Conservation (phyloP, 2,329 filamentous ascomycete species). For the Cladorrhinum sp. region DNA sequence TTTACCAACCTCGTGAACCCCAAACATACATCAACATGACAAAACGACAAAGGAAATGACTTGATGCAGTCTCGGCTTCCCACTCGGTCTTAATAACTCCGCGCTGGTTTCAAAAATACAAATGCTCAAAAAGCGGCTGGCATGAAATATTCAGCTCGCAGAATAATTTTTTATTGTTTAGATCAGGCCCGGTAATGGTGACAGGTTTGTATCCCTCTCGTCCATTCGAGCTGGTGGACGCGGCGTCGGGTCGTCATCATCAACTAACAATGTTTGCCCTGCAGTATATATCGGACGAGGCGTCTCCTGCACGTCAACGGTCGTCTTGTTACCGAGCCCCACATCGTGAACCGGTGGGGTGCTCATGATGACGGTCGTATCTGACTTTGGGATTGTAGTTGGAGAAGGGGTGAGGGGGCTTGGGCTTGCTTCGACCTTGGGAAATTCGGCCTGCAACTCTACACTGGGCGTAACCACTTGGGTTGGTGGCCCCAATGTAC, state of each 20-base stretch:
- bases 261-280: constrained; percentile 3
- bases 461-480: constrained; percentile 50
- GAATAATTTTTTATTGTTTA: constrained; percentile 11
- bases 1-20: constrained; percentile 13
- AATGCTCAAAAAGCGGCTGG: neutral
- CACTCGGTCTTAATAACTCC: constrained; percentile 4
- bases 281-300: constrained; percentile 22
- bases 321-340: constrained; percentile 8
- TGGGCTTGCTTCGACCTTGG: constrained; percentile 9
- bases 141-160: neutral
- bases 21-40: neutral
- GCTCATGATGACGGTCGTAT: constrained; percentile 27
- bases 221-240: constrained; percentile 21
- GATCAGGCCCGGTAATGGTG: constrained; percentile 22
- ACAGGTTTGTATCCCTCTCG: constrained; percentile 18
- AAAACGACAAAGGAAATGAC: constrained; percentile 4
- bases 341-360: constrained; percentile 27
- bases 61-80: constrained; percentile 15
- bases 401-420: constrained; percentile 11
- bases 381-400: constrained; percentile 15
- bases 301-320: constrained; percentile 27
- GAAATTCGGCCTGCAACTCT: constrained; percentile 36
- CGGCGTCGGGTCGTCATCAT: constrained; percentile 28
- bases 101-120: constrained; percentile 6
- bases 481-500: constrained; percentile 44